These are phyloP conservation scores for Shiraia sp. DNA, from an alignment of 2,329 filamentous ascomycete genomes.

Conservation along the genomic window DNA sequence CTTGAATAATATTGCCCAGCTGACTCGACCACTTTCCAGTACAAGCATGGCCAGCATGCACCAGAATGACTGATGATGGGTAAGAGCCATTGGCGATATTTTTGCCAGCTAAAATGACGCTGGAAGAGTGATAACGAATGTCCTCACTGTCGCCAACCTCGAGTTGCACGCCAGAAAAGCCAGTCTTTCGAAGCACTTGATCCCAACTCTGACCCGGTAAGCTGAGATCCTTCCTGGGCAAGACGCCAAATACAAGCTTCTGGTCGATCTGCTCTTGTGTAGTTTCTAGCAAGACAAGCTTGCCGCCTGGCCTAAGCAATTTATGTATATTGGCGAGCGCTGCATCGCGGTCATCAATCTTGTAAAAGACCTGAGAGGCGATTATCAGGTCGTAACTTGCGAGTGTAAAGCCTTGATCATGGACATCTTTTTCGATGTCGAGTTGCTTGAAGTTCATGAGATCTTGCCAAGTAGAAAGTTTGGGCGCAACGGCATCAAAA, in stretches of 20 bases:
- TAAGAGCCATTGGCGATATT: not conserved
- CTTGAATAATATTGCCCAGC: too few species aligned
- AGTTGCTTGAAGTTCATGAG: not conserved
- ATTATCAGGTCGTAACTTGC: slow-evolving; percentile 14
- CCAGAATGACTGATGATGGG: not conserved
- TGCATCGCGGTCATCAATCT: too few species aligned
- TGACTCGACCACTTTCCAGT: not conserved
- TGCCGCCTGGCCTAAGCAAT: too few species aligned
- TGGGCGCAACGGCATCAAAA: slow-evolving; percentile 12
- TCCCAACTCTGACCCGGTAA: not conserved
- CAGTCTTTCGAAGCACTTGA: not conserved
- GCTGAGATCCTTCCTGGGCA: not conserved
- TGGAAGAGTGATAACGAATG: not conserved
- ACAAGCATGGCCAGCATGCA: not conserved
- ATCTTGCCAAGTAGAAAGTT: not conserved
- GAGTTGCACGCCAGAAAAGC: not conserved
- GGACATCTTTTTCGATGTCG: slow-evolving; percentile 8
- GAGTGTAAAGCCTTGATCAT: slow-evolving; percentile 12
- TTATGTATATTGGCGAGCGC: too few species aligned
- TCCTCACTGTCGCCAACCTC: not conserved
- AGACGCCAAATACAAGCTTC: too few species aligned
- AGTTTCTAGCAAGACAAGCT: too few species aligned
- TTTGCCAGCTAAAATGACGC: not conserved
- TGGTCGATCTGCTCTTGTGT: too few species aligned
- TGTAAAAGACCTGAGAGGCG: slow-evolving; percentile 41